Base-by-base conservation (phyloP, 768 basidiomycete genomes). In the Tricholomella constricta region DNA sequence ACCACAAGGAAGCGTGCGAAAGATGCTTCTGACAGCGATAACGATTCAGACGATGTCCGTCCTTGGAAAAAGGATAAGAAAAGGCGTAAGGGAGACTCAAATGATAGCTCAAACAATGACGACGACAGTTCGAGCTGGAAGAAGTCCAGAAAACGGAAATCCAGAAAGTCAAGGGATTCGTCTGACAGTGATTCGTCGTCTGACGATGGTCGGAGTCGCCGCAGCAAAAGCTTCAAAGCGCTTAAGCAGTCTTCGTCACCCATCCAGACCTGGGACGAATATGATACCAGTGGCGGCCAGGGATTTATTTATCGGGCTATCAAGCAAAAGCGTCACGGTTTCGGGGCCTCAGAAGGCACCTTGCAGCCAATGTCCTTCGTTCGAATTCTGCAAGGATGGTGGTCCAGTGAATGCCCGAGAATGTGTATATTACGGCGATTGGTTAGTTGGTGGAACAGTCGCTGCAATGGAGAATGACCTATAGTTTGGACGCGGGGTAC, bases 311-410 rank as follows among this genome's bases (percentile, higher is more conserved):
- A 97, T 67, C 84, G 92, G 29, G 91, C 93, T 9, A 74, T 91
- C 43, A 84, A 77, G 32, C 82, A 83, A 59, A 85, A 89, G 60
- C 78, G 78, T 9, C 72, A 84, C 12, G 73, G 74, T 0, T 67
- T 85, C 51, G 79, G 87, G 56, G 87, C 85, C 81, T n/a, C 83
- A 83, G 12, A 87, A 96, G 66, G 84, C 91, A 2, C 93, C 95
- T 12, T 98, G 96, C 62, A 88, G 87, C 23, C 75, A 82, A 47
- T 98, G 96, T 67, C 93, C 94, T 0, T 85, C 87, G 25, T 95
- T 96, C 62, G 89, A 89, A 36, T 97, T 98, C 63, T 98, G 96
- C 71, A 84, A 80, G 57, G 77, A 80, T 29, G 80, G 76, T 36
- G 83, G 83, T 0, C 92, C 92, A 0, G 89, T 91, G 17, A 93